phyloP scores from a whole-genome alignment of 768 basidiomycete genomes.

The Naematelia aurantialba region DNA sequence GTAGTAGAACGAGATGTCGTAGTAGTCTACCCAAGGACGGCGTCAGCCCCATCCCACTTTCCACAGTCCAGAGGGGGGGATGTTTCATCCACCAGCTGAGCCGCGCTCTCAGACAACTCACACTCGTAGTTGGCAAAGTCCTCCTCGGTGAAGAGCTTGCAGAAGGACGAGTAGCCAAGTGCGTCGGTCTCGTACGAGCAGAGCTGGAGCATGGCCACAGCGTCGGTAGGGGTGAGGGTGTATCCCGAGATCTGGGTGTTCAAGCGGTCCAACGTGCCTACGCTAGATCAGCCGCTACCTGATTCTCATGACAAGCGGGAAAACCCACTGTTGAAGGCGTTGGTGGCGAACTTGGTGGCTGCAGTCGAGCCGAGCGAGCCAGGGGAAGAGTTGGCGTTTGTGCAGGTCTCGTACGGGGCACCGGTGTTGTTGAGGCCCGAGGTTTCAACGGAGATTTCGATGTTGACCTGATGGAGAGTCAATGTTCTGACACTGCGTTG shows the following conservation, averaged over 20 bases:
- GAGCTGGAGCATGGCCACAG: conserved; percentile 46
- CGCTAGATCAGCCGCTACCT: not conserved
- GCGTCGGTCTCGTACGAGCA: conserved; percentile 50
- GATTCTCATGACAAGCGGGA: not conserved
- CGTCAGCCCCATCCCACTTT: no score
- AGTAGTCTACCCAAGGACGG: not conserved
- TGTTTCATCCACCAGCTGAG: not conserved
- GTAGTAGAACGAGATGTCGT: conserved; percentile 38
- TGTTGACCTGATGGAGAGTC: conserved; percentile 19
- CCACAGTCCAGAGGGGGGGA: not conserved
- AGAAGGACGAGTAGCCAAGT: conserved; percentile 48
- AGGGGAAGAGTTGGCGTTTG: conserved; percentile 28
- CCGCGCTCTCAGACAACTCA: conserved; percentile 1
- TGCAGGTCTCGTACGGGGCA: conserved; percentile 43
- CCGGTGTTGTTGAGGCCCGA: conserved; percentile 45
- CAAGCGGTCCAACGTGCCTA: conserved; percentile 28
- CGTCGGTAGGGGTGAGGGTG: conserved; percentile 36
- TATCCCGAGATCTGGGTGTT: conserved; percentile 27
- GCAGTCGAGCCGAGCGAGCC: conserved; percentile 36
- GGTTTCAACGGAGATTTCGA: conserved; percentile 47
- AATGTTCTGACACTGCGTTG: not conserved
- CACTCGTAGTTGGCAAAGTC: conserved; percentile 47
- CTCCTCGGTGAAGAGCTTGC: conserved; percentile 49
- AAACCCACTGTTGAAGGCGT: conserved; percentile 25
- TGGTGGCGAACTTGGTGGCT: conserved; percentile 23